phyloP scores from a whole-genome alignment of 345 rosid genomes.

The Citrus trifoliata region DNA sequence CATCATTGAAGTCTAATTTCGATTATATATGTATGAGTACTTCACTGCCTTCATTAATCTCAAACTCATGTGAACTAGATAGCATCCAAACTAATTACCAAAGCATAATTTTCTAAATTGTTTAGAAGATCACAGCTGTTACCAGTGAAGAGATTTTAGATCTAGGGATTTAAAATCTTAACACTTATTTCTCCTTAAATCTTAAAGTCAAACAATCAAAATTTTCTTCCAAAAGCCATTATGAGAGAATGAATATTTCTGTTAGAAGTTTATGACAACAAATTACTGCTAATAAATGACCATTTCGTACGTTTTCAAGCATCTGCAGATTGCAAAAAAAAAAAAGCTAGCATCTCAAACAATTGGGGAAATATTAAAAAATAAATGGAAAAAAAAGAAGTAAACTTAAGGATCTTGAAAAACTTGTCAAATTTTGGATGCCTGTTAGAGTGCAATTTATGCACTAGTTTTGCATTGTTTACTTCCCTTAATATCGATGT shows the following conservation, averaged over 20 bases:
- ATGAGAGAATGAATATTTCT: neutral
- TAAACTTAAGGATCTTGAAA: neutral
- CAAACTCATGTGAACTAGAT: neutral
- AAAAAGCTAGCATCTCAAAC: neutral
- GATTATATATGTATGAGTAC: neutral
- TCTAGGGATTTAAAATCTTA: no score
- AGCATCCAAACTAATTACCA: neutral
- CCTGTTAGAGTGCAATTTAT: no score
- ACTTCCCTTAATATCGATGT: no score
- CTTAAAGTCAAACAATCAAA: neutral
- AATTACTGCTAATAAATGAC: neutral
- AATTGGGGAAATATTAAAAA: no score
- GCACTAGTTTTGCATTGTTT: no score
- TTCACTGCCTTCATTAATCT: neutral
- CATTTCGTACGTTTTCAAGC: neutral
- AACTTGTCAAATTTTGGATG: neutral
- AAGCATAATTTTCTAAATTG: neutral
- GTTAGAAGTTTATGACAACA: neutral
- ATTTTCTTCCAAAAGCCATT: neutral
- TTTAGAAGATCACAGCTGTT: neutral
- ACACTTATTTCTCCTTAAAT: neutral
- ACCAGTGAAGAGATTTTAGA: neutral
- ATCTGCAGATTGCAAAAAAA: neutral
- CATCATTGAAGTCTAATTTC: neutral
- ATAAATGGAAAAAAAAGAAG: no score